These are phyloP conservation scores for Penicillium atrosanguineum DNA, from an alignment of 495 filamentous ascomycete genomes.

Conservation along the genomic window DNA sequence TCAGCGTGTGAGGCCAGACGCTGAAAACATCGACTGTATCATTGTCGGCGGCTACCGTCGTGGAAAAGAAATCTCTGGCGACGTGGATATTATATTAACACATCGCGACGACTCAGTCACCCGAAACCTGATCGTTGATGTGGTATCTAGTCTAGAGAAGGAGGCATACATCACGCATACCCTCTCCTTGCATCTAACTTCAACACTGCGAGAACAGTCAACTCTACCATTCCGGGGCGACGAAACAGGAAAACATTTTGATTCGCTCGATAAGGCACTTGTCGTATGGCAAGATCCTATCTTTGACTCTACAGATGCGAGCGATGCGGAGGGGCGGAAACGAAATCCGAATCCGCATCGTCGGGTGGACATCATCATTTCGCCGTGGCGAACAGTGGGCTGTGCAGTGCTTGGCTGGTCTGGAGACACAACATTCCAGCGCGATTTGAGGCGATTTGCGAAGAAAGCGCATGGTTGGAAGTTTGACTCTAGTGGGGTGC, in stretches of 20 bases:
- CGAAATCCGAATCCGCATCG: constrained; percentile 70
- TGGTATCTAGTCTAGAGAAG: constrained; percentile 68
- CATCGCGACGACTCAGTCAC: constrained; percentile 72
- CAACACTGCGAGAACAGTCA: constrained; percentile 67
- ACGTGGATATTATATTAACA: constrained; percentile 83
- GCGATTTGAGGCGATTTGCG: constrained; percentile 78
- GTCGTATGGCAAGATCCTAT: constrained; percentile 88
- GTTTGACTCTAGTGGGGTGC: constrained; percentile 87
- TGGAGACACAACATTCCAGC: constrained; percentile 82
- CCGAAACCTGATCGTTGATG: constrained; percentile 58
- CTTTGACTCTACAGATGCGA: constrained; percentile 21
- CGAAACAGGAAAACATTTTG: constrained; percentile 51
- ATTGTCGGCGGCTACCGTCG: constrained; percentile 85
- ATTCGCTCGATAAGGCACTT: constrained; percentile 85
- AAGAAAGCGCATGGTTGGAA: constrained; percentile 73
- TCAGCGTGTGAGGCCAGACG: constrained; percentile 38
- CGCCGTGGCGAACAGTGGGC: constrained; percentile 82
- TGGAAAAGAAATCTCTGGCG: constrained; percentile 70
- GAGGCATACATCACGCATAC: constrained; percentile 78
- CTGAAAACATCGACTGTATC: constrained; percentile 60
- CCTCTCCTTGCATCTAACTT: constrained; percentile 62
- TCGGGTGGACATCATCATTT: constrained; percentile 90
- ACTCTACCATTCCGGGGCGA: constrained; percentile 55
- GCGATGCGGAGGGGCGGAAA: constrained; percentile 1
- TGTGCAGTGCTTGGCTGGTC: constrained; percentile 89